Conservation (phyloP, 2,329 filamentous ascomycete genomes). For the Scorias spongiosa region DNA sequence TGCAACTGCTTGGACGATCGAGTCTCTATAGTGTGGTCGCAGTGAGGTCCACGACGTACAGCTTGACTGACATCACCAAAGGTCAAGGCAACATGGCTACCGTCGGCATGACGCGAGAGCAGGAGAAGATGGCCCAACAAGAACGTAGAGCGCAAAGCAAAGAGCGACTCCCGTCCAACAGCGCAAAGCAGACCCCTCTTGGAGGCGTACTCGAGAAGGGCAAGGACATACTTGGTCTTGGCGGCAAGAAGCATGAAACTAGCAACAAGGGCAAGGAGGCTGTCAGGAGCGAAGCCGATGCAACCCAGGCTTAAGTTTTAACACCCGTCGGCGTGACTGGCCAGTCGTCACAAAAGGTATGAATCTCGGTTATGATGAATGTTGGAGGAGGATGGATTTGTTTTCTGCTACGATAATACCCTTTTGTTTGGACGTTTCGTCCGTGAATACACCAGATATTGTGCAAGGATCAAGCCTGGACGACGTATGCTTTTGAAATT, state of each 20-base stretch:
- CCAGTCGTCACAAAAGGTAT: too few species aligned
- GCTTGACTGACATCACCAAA: background rate
- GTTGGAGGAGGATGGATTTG: too few species aligned
- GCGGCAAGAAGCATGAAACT: constrained; percentile 22
- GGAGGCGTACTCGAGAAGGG: constrained; percentile 37
- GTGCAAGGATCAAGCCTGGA: too few species aligned
- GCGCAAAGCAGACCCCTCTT: constrained; percentile 11
- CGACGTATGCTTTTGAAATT: too few species aligned
- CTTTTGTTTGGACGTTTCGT: too few species aligned
- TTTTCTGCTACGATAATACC: too few species aligned
- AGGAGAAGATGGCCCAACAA: constrained; percentile 16
- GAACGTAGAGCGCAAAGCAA: constrained; percentile 9
- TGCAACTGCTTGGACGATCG: too few species aligned
- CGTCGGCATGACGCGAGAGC: constrained; percentile 33
- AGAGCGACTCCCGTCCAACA: constrained; percentile 4
- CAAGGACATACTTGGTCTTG: constrained; percentile 34
- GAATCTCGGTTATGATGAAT: too few species aligned
- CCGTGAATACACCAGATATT: too few species aligned
- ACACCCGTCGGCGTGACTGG: too few species aligned
- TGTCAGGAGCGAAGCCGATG: background rate
- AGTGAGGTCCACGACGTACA: background rate
- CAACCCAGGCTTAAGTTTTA: too few species aligned
- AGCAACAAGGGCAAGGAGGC: constrained; percentile 2
- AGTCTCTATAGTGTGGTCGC: background rate
- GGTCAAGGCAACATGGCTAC: constrained; percentile 47